Percentiles rank a stretch among this genome's conserved stretches.
These are phyloP conservation scores for Fusarium sp. DNA, from an alignment of 2,329 filamentous ascomycete genomes.

Conservation along the genomic window DNA sequence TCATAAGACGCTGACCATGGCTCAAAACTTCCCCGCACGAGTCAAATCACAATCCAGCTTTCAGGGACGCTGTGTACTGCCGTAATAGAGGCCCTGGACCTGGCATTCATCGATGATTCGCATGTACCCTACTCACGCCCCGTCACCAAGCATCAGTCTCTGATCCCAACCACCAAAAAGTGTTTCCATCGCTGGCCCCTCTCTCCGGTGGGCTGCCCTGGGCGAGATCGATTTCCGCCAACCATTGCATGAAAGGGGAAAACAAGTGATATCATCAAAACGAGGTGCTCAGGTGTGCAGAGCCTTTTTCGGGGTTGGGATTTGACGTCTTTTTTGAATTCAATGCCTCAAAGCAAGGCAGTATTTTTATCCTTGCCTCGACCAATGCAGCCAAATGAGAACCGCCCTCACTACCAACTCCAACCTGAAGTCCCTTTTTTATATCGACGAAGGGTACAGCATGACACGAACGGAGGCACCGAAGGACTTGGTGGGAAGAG, in stretches of 20 bases:
- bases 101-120: slow-evolving; percentile 46
- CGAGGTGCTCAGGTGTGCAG: slow-evolving; percentile 38
- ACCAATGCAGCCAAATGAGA: slow-evolving; percentile 68
- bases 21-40: slow-evolving; percentile 44
- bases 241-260: slow-evolving; percentile 34
- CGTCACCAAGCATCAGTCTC: slow-evolving; percentile 35
- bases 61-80: slow-evolving; percentile 41
- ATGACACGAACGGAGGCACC: slow-evolving; percentile 95
- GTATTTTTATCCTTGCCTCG: slow-evolving; percentile 66
- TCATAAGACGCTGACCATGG: slow-evolving; percentile 45
- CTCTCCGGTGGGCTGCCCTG: slow-evolving; percentile 38
- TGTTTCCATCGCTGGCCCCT: slow-evolving; percentile 41
- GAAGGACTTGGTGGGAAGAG: slow-evolving; percentile 96
- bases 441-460: slow-evolving; percentile 98
- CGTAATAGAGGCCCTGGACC: slow-evolving; percentile 44
- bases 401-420: slow-evolving; percentile 71
- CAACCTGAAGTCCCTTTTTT: slow-evolving; percentile 70
- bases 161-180: slow-evolving; percentile 38
- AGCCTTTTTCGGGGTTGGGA: slow-evolving; percentile 45
- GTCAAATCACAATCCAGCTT: slow-evolving; percentile 45
- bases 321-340: slow-evolving; percentile 64
- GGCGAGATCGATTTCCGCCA: slow-evolving; percentile 41
- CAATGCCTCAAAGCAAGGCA: slow-evolving; percentile 63
- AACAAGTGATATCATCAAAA: slow-evolving; percentile 37
- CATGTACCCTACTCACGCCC: slow-evolving; percentile 42